Percentiles rank a stretch among this genome's conserved stretches.
These are phyloP conservation scores for Cyamopsis tetragonoloba DNA, from an alignment of 306 rosid species.

Conservation along the genomic window DNA sequence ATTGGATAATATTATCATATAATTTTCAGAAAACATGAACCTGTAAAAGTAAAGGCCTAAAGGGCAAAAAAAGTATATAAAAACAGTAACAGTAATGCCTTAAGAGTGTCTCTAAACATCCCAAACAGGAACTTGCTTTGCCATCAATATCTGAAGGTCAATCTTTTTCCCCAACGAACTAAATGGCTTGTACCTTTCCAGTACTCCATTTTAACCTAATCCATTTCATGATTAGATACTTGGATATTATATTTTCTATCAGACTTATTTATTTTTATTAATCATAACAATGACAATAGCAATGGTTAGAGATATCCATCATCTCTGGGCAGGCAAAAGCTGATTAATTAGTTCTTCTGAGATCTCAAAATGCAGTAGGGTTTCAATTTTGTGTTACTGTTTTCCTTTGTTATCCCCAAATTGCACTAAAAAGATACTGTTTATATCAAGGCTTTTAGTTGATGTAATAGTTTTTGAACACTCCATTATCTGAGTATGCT, in stretches of 20 bases:
- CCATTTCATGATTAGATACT: background rate
- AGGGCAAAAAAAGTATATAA: background rate
- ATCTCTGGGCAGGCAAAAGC: background rate
- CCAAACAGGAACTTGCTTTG: background rate
- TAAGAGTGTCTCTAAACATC: background rate
- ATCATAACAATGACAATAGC: no score
- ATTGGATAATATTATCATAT: background rate
- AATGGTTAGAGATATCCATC: background rate
- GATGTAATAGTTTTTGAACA: background rate
- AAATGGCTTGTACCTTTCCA: background rate
- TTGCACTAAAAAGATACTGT: background rate
- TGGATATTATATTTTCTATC: background rate
- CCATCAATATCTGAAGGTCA: background rate
- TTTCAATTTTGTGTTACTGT: background rate
- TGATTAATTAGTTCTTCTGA: background rate
- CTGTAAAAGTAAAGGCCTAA: constrained; percentile 4
- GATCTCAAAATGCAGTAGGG: background rate
- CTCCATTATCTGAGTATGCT: background rate
- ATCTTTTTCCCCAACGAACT: background rate
- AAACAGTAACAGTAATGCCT: background rate
- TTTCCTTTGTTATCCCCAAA: constrained; percentile 2
- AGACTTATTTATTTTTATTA: background rate
- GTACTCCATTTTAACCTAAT: background rate
- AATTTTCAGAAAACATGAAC: constrained; percentile 4
- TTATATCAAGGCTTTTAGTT: background rate